phyloP scores from a whole-genome alignment of 164 flowering plant genomes.

The Cinnamomum micranthum region DNA sequence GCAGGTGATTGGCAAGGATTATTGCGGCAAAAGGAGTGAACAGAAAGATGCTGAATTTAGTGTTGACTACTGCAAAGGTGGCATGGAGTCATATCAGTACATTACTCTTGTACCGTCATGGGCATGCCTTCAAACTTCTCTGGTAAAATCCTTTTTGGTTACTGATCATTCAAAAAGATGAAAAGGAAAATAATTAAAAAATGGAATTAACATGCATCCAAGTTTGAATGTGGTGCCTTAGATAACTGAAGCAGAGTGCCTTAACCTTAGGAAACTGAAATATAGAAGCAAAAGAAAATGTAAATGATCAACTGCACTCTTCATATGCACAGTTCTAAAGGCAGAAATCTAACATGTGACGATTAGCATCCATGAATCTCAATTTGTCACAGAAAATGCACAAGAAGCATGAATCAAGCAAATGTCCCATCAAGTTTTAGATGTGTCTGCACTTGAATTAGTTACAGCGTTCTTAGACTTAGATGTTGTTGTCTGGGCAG shows the following conservation, averaged over 20 bases:
- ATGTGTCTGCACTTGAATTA: constrained; percentile 5
- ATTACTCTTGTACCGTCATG: too few relatives aligned
- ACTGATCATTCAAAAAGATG: too few relatives aligned
- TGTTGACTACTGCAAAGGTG: too few relatives aligned
- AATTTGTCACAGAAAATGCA: too few relatives aligned
- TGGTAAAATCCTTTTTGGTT: too few relatives aligned
- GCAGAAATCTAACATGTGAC: neutral
- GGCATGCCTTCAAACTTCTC: too few relatives aligned
- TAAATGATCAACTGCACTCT: neutral
- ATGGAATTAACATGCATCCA: neutral
- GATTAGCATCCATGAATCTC: neutral
- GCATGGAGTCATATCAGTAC: too few relatives aligned
- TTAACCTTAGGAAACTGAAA: too few relatives aligned
- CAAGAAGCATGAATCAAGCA: neutral
- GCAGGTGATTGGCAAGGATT: too few relatives aligned
- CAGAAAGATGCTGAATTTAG: too few relatives aligned
- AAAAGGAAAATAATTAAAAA: too few relatives aligned
- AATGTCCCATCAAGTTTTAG: neutral
- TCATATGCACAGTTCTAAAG: neutral
- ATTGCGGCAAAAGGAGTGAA: too few relatives aligned
- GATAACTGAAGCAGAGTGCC: neutral
- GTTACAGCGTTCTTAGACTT: constrained; percentile 14
- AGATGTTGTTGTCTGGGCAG: constrained; percentile 27
- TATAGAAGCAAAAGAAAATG: neutral
- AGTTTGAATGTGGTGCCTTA: neutral